Base-by-base conservation (phyloP, 2,329 filamentous ascomycete species). In the Clonostachys chloroleuca region DNA sequence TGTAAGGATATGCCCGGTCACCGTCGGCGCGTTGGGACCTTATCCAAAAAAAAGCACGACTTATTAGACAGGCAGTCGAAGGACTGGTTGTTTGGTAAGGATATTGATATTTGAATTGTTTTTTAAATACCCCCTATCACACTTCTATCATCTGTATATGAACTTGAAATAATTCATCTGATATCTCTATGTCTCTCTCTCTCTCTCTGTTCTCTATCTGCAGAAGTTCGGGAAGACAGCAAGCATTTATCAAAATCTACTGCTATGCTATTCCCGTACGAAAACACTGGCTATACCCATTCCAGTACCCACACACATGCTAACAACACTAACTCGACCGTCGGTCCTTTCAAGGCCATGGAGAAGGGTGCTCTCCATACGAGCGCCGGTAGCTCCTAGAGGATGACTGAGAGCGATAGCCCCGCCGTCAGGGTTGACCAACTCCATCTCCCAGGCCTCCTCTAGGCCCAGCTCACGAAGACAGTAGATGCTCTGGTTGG, bases 401-500 rank as follows among this genome's bases (percentile, higher is more conserved):
- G 90, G 90, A 66, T 96, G 91, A 3, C 90, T 90, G 14, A 95
- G 70, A 14, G 90, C 90, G 65, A 95, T 95, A 3, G 89, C 90
- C 44, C 90, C 90, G 51, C 90, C 90, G 60, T 92, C 90, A 1
- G 89, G 90, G 68, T 97, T 97, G 16, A 96, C 87, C 67, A 80
- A 85, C 7, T 80, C 81, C 47, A 79, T 68, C 56, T 84, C 77
- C 70, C 75, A 83, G 54, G 59, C 80, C 58, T 69, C 63, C 63
- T 83, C 83, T 46, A 92, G 70, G 0, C 84, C 86, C 12, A 94
- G 62, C 58, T 82, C 78, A 51, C 89, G 73, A 42, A 92, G 69
- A 56, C 86, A 92, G 68, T 95, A 77, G 6, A 86, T 66, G 2
- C 80, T 73, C 66, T 86, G 82, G 56, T 78, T 83, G 4, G 82